These are phyloP conservation scores for Fusarium coffeatum DNA, from an alignment of 2,329 filamentous ascomycete genomes.

Conservation along the genomic window DNA sequence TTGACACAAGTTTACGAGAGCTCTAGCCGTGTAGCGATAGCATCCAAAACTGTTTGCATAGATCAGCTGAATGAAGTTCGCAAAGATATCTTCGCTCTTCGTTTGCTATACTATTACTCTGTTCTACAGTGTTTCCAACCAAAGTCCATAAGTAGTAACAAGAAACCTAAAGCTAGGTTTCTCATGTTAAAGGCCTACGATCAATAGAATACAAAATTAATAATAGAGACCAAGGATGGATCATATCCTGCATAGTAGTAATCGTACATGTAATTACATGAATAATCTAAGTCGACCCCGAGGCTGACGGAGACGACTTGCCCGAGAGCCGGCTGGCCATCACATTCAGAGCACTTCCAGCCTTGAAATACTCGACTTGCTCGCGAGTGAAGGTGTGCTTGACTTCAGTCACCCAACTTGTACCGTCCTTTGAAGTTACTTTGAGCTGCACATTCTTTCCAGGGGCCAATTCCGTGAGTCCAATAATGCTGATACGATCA, in stretches of 20 bases:
- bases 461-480: conserved; percentile 9
- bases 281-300: neutral
- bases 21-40: too few species aligned
- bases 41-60: too few species aligned
- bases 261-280: fast-evolving
- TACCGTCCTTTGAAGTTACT: conserved; percentile 4
- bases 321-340: conserved; percentile 22
- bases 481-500: conserved; percentile 23
- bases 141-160: too few species aligned
- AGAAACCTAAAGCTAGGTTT: too few species aligned
- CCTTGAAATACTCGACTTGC: conserved; percentile 30
- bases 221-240: too few species aligned
- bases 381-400: conserved; percentile 26
- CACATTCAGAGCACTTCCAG: conserved; percentile 30
- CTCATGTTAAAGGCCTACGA: too few species aligned
- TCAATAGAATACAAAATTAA: too few species aligned
- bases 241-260: too few species aligned
- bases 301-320: neutral
- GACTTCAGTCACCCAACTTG: conserved; percentile 8
- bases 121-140: too few species aligned
- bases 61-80: too few species aligned
- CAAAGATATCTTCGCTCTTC: too few species aligned
- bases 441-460: neutral
- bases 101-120: too few species aligned
- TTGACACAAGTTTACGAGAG: neutral